These are phyloP conservation scores for Wickerhamomyces sp. DNA, from an alignment of 1,139 yeast species.

Conservation along the genomic window DNA sequence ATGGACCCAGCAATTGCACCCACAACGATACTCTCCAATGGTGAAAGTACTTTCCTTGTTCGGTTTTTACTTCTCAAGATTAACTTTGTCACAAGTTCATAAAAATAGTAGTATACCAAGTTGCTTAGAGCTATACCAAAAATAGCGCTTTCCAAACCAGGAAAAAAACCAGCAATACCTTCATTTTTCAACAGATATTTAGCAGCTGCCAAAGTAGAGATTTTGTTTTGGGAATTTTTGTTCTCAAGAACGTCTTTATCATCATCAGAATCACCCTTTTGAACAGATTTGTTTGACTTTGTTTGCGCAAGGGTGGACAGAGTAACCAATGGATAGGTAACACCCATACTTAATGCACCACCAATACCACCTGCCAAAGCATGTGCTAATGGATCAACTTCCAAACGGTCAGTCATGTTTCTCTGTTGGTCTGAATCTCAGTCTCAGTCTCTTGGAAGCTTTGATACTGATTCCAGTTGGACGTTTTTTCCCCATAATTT, in stretches of 20 bases:
- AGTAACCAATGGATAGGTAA: conserved; percentile 79
- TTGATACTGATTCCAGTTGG: too few species aligned
- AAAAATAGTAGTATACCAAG: conserved; percentile 86
- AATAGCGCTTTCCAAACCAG: conserved; percentile 85
- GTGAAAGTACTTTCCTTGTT: conserved; percentile 33
- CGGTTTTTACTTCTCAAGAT: conserved; percentile 36
- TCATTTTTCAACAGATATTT: conserved; percentile 50
- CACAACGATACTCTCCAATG: conserved; percentile 68
- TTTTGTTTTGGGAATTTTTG: conserved; percentile 10
- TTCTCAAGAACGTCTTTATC: not conserved
- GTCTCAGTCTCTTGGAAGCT: too few species aligned
- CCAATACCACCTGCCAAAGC: conserved; percentile 94
- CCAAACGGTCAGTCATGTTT: conserved; percentile 20
- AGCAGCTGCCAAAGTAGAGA: conserved; percentile 23
- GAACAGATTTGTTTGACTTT: conserved; percentile 38
- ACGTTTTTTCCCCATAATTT: too few species aligned
- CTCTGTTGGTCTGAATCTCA: not conserved
- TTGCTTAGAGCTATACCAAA: conserved; percentile 84
- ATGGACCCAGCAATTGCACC: conserved; percentile 88
- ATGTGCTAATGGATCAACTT: conserved; percentile 59
- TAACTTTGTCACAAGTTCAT: conserved; percentile 61
- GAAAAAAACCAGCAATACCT: conserved; percentile 69
- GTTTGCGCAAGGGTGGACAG: conserved; percentile 84
- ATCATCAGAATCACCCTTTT: conserved; percentile 15
- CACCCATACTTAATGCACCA: conserved; percentile 80